Evolutionary conservation across 352 stramenopile genomes (phyloP), one percentile per base, ranked within the genome.

Genomic region (Phytopythium helicoides): DNA sequence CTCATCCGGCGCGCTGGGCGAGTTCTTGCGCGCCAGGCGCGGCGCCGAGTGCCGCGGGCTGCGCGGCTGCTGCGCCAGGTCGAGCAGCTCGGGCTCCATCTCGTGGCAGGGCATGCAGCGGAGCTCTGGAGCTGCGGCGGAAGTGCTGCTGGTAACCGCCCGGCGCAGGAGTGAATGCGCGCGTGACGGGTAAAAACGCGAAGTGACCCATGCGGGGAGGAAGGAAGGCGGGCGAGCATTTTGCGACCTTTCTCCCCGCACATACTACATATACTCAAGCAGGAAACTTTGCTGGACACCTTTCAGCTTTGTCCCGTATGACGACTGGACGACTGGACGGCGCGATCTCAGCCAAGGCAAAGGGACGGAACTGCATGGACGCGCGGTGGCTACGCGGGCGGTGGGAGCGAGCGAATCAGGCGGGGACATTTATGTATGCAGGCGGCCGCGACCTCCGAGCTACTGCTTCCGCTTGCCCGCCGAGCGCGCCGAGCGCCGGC

Each of bases 11-110:
- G 62, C 54, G 38, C 25, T 14, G 22, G 68, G 64, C 8, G 76
- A 86, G n/a, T 79, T 60, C 53, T 82, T 81, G 36, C 73, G 74
- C 36, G 76, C 69, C 44, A 86, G 45, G 22, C 78, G 71, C 52
- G 23, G 31, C 44, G 44, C 8, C 23, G 50, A 54, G 18, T 49
- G 15, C 10, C 28, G 28, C 28, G 16, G 35, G 38, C 54, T 55
- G 18, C 65, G 58, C 23, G 73, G 53, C 45, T 35, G 51, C 35
- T 63, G 55, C 11, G 60, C 19, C 11, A 19, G 18, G 41, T 35
- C 41, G 9, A 47, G 36, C 47, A 81, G 76, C 7, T 76, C 76
- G 8, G 82, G 71, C 8, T 82, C 73, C 60, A 71, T 67, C 58
- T 45, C 38, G 38, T 16, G 38, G 14, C 38, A 35, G 21, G 22